Evolutionary conservation across 1,284 basidiomycete genomes (phyloP).

Genomic region (Ustilago trichophora): DNA sequence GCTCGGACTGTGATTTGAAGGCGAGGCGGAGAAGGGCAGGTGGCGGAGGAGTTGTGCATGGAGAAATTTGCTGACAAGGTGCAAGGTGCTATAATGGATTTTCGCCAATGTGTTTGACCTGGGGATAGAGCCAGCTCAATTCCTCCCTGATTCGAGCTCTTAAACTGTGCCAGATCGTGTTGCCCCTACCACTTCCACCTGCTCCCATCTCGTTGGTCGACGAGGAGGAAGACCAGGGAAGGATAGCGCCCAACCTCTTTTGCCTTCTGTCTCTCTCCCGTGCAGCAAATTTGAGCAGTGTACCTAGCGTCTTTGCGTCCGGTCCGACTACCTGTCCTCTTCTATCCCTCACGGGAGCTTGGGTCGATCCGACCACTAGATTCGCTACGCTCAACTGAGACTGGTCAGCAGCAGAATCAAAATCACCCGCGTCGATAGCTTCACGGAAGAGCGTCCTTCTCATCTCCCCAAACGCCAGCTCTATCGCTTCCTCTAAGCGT

Average conservation of each 20-base stretch:
- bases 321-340: conserved; percentile 38
- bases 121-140: conserved; percentile 35
- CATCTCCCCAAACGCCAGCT: conserved; percentile 77
- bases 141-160: conserved; percentile 23
- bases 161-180: conserved; percentile 33
- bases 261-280: conserved; percentile 25
- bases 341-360: conserved; percentile 19
- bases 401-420: background rate
- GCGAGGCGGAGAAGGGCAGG: too few species aligned
- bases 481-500: conserved; percentile 75
- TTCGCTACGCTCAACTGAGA: background rate
- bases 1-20: conserved; percentile 7
- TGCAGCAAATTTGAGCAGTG: conserved; percentile 67
- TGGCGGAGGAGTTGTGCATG: too few species aligned
- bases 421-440: background rate
- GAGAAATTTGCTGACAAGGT: conserved; percentile 14
- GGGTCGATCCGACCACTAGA: background rate
- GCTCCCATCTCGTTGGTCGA: too few species aligned
- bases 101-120: conserved; percentile 20
- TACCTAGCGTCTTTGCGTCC: conserved; percentile 63
- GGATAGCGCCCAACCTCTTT: background rate
- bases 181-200: background rate
- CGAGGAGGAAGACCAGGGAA: background rate
- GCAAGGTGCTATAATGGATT: conserved; percentile 19
- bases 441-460: conserved; percentile 12